Evolutionary conservation across 345 rosid genomes (phyloP), one percentile per base, ranked within the genome.

Genomic region (Eucalyptus pumila): DNA sequence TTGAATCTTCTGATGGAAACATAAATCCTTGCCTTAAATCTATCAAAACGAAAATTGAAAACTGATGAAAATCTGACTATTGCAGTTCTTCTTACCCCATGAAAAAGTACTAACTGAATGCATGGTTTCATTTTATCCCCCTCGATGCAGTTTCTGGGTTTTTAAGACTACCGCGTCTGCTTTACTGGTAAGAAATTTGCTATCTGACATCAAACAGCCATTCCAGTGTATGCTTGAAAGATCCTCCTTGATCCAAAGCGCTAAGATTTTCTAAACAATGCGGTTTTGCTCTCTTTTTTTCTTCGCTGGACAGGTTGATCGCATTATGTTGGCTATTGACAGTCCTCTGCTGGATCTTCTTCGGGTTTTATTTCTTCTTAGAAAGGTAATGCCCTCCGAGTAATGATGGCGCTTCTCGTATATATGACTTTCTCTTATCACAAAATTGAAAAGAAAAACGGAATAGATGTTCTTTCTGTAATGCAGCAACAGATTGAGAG

Each of bases 281-380:
- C 2, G 30, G 26, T 40, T n/a, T 49, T 45, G 27, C 87, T 32
- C 14, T 56, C 13, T 56, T 0, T 14, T 5, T 21, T 54, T 76
- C 44, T 27, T 44, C 9, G 16, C 47, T n/a, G 89, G 90, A 88
- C 93, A 96, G 98, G 93, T 89, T 95, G 49, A 93, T 96, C 50
- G 87, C 80, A 40, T 15, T 92, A 6, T 94, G 97, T 89, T 96
- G 98, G 98, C 58, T 94, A 89, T 89, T 96, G 89, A 94, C 96
- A 48, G 92, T 89, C 88, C 80, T 96, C 14, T 94, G 96, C 91
- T 96, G 97, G 97, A 9, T 93, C 9, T 89, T 95, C 87, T 94
- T 94, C 52, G 98, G 98, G 72, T 23, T 94, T 56, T 94, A 94
- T 88, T 93, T 90, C 93, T 94, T 94, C 93, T 86, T 96, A 54